Conservation (phyloP, 345 rosid genomes). For the Lepidium aucheri region DNA sequence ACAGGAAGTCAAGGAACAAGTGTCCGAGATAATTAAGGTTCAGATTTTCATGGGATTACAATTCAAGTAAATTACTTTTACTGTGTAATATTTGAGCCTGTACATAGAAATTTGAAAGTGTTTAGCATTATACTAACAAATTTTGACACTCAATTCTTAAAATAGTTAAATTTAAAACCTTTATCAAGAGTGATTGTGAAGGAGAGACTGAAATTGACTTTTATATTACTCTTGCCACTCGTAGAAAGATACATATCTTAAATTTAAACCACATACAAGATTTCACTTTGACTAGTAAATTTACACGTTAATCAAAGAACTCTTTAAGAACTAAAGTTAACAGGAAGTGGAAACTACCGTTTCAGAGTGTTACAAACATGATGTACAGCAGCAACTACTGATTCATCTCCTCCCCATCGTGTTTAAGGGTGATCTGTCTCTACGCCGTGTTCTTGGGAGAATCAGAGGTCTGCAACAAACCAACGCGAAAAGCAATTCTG, state of each 20-base stretch:
- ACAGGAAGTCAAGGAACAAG: background rate
- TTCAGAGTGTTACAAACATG: conserved; percentile 15
- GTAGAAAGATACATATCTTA: background rate
- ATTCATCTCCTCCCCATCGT: background rate
- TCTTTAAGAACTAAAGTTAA: background rate
- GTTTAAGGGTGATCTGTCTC: conserved; percentile 28
- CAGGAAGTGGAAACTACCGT: conserved; percentile 11
- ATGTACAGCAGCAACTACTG: conserved; percentile 7
- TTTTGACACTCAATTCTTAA: background rate
- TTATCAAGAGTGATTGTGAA: background rate
- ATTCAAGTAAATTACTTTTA: background rate
- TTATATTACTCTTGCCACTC: background rate
- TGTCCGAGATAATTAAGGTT: background rate
- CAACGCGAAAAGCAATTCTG: conserved; percentile 43
- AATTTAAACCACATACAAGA: background rate
- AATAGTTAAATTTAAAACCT: too few relatives aligned
- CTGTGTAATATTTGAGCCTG: background rate
- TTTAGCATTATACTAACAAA: background rate
- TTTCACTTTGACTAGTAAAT: background rate
- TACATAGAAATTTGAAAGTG: background rate
- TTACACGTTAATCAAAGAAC: conserved; percentile 16
- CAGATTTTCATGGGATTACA: conserved; percentile 6
- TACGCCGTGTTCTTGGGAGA: conserved; percentile 40
- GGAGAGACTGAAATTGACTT: background rate
- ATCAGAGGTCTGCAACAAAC: conserved; percentile 63